phyloP scores from a whole-genome alignment of 495 filamentous ascomycete genomes.

The Tricharina praecox region DNA sequence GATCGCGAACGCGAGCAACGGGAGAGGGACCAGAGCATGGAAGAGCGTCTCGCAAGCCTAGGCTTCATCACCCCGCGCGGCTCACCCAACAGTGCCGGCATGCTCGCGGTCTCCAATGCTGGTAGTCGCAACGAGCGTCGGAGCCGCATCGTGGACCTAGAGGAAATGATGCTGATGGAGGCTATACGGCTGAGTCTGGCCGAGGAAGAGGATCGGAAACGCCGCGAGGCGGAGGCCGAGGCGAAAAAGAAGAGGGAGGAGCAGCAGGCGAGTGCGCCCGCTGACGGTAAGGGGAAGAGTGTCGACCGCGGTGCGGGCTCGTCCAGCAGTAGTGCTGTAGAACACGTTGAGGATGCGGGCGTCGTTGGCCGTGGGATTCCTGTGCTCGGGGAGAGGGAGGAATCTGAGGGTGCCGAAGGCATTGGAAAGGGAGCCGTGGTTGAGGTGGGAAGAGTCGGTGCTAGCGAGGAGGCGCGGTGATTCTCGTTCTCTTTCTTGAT shows the following conservation, averaged over 20 bases:
- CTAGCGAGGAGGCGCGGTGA: not conserved
- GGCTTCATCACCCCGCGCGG: constrained; percentile 7
- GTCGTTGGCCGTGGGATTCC: too few relatives aligned
- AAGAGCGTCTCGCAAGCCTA: constrained; percentile 15
- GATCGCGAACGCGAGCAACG: too few relatives aligned
- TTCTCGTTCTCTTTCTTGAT: not conserved
- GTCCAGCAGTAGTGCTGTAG: too few relatives aligned
- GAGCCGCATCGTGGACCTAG: constrained; percentile 64
- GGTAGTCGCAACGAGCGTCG: constrained; percentile 38
- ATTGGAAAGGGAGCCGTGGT: not conserved
- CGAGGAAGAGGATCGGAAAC: constrained; percentile 71
- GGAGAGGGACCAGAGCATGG: not conserved
- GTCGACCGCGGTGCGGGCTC: too few relatives aligned
- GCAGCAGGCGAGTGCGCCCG: too few relatives aligned
- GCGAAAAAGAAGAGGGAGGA: not conserved
- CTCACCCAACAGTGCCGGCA: constrained; percentile 1
- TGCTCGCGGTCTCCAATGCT: constrained; percentile 11
- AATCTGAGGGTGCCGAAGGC: too few relatives aligned
- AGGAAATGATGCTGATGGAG: constrained; percentile 98
- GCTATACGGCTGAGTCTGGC: constrained; percentile 77
- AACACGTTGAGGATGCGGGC: not conserved
- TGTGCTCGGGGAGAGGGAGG: too few relatives aligned
- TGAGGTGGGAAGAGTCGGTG: not conserved
- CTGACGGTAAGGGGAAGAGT: too few relatives aligned
- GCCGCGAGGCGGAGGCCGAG: not conserved